Percentiles rank a stretch among this genome's conserved stretches.
These are phyloP conservation scores for Diphasiastrum complanatum DNA, from an alignment of 83 land plant species.

Conservation along the genomic window DNA sequence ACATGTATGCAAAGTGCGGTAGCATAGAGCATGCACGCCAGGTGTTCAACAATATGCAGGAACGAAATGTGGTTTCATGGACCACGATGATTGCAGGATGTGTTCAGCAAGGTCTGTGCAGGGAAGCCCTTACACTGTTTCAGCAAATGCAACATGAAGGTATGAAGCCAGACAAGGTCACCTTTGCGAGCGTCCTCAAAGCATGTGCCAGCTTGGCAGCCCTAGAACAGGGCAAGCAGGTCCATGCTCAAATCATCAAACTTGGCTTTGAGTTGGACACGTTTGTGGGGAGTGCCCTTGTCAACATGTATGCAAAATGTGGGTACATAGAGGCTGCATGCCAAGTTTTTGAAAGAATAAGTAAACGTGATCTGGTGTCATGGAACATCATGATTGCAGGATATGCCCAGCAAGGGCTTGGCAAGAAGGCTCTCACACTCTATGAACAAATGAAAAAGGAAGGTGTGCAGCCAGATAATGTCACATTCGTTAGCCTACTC, in stretches of 20 bases:
- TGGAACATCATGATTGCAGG: constrained; percentile 46
- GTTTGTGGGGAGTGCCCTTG: constrained; percentile 27
- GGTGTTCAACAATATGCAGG: constrained; percentile 13
- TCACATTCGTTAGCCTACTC: background rate
- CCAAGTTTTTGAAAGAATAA: constrained; percentile 33
- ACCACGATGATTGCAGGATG: constrained; percentile 29
- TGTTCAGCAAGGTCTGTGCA: constrained; percentile 20
- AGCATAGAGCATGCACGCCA: constrained; percentile 12
- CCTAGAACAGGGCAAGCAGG: constrained; percentile 24
- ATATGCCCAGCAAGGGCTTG: constrained; percentile 22
- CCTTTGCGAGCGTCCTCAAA: constrained; percentile 28
- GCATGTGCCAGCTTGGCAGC: constrained; percentile 28
- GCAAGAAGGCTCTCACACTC: constrained; percentile 1
- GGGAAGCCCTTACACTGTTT: constrained; percentile 25
- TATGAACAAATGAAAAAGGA: background rate
- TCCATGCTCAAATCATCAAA: constrained; percentile 21
- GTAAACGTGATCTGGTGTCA: constrained; percentile 30
- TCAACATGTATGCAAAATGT: constrained; percentile 42
- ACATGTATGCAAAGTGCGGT: constrained; percentile 30
- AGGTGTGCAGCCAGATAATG: background rate
- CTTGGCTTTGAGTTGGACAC: constrained; percentile 17
- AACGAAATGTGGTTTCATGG: constrained; percentile 23
- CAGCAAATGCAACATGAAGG: constrained; percentile 15
- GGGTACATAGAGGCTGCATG: constrained; percentile 19
- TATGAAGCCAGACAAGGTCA: constrained; percentile 20